Evolutionary conservation across 768 basidiomycete species (phyloP), one percentile per base, ranked within the genome.

Genomic region (Suillus decipiens): DNA sequence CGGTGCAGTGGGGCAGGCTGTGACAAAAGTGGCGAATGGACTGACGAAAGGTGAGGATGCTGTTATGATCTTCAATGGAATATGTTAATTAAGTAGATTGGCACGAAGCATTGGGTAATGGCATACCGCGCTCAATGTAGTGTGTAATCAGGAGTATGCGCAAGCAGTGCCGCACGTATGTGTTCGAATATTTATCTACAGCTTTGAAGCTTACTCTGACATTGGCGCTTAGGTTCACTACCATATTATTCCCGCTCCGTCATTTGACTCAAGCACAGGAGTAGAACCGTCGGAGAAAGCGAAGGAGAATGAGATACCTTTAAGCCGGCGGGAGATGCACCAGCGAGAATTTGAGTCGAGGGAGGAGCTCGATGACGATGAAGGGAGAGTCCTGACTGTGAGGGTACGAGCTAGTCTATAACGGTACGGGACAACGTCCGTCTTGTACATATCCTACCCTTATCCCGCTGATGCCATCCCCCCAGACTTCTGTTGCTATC

Each of bases 121-220:
- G n/a, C n/a, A n/a, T 66, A 88, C 87, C 17, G 88, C 79, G 8
- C 77, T 92, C 54, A 92, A 91, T 70, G 84, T 92, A 7, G 89
- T 91, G 5, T 90, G 89, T 68, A 91, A 91, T 70, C 89, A 92
- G 70, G 89, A 90, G 72, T 92, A 92, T 67, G 90, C 90, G 0
- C 90, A 92, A 70, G 88, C 87, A 5, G 88, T 92, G 8, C 86
- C 85, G n/a, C 90, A 92, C 76, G 89, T 89, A 65, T 63, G 84
- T 69, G 22, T 7, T 11, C 55, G 19, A 53, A 33, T 33, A 5
- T 31, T 53, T 19, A 31, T 31, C 28, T 31, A 12, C 19, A 53
- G 31, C 51, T 53, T 51, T 34, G 51, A 34, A 12, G 33, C 19
- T 53, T 6, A 54, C 34, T 64, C 33, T 43, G 51, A 64, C 22